Conservation (phyloP, 2,329 filamentous ascomycete species). For the Fusarium cicatricum region DNA sequence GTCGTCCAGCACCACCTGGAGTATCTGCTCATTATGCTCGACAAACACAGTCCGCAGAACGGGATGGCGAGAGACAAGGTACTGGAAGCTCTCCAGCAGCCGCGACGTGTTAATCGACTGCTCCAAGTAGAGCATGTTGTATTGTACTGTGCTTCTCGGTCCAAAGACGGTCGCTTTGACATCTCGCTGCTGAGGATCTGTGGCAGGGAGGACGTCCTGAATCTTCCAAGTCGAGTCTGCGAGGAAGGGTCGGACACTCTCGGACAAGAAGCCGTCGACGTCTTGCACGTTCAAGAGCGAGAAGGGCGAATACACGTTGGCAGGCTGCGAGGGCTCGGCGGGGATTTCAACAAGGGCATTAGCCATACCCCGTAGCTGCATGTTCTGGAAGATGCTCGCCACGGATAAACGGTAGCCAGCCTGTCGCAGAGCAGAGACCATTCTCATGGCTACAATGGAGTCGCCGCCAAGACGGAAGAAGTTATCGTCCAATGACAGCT, state of each 20-base stretch:
- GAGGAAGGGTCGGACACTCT: conserved; percentile 27
- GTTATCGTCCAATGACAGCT: conserved; percentile 40
- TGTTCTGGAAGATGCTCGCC: conserved; percentile 41
- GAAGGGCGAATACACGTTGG: conserved; percentile 31
- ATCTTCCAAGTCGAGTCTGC: conserved; percentile 33
- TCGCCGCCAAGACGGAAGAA: conserved; percentile 42
- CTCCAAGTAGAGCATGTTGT: conserved; percentile 43
- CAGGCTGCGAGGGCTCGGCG: background rate
- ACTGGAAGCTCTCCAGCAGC: conserved; percentile 34
- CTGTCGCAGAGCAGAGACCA: conserved; percentile 38
- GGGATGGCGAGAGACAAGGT: conserved; percentile 33
- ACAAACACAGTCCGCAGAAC: conserved; percentile 42
- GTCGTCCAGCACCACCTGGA: conserved; percentile 37
- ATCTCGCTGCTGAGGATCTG: conserved; percentile 35
- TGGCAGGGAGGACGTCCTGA: conserved; percentile 33
- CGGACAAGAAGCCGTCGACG: conserved; percentile 26
- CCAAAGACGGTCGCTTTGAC: conserved; percentile 33
- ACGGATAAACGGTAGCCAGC: conserved; percentile 38
- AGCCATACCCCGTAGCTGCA: conserved; percentile 40
- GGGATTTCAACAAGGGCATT: conserved; percentile 21
- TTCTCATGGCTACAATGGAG: conserved; percentile 40
- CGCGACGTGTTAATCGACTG: conserved; percentile 29
- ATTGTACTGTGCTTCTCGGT: conserved; percentile 39
- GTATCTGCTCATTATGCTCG: conserved; percentile 11
- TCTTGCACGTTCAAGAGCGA: conserved; percentile 28